Percentiles rank a stretch among this genome's conserved stretches.
These are phyloP conservation scores for Globisporangium ultimum DNA, from an alignment of 352 stramenopile genomes.

Conservation along the genomic window DNA sequence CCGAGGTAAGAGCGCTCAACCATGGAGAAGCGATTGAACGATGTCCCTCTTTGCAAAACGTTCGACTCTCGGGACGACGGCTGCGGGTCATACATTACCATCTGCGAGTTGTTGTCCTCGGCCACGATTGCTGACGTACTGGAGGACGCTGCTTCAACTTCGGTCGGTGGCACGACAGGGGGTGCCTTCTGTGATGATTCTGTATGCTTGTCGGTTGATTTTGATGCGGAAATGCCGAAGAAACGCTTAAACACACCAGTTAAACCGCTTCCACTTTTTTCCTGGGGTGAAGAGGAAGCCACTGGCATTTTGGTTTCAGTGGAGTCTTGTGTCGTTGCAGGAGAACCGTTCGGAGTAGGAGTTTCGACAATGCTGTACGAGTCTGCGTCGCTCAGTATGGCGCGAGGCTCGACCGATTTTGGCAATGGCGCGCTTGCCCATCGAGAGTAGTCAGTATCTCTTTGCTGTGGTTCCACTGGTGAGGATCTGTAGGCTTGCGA, in stretches of 20 bases:
- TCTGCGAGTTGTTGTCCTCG: neutral
- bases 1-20: constrained; percentile 9
- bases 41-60: constrained; percentile 1
- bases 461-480: constrained; percentile 17
- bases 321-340: neutral
- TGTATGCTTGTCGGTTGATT: constrained; percentile 3
- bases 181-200: neutral
- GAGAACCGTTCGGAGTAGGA: constrained; percentile 14
- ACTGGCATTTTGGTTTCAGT: neutral
- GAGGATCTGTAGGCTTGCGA: neutral
- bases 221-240: constrained; percentile 47
- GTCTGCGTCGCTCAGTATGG: constrained; percentile 25
- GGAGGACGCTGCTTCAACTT: neutral
- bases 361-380: constrained; percentile 58
- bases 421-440: constrained; percentile 13
- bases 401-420: constrained; percentile 11
- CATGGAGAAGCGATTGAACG: constrained; percentile 8
- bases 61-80: neutral
- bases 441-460: constrained; percentile 20
- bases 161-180: neutral
- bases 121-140: too few species aligned
- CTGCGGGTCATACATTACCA: neutral
- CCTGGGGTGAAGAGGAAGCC: neutral
- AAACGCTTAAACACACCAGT: constrained; percentile 61
- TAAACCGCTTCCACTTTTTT: constrained; percentile 28